A percentile compares a stretch with the other conserved stretches of the same genome.
Conservation (phyloP, 208 protist genomes). For the Trypanosoma brucei region DNA sequence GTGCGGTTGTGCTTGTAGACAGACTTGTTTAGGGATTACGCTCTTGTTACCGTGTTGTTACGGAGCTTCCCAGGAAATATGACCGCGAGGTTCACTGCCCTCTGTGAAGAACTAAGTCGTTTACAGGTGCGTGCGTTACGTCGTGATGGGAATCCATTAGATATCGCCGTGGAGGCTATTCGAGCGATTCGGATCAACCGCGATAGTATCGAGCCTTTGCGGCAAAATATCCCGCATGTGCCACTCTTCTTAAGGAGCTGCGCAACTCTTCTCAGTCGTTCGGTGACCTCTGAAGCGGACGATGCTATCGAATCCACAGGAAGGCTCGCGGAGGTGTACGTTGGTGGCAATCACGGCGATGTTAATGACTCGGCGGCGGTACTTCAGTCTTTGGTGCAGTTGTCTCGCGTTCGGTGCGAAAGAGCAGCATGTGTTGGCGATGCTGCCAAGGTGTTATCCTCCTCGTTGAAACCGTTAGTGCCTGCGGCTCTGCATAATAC, state of each 20-base stretch:
- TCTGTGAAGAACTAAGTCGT: conserved; percentile 68
- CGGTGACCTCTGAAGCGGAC: conserved; percentile 30
- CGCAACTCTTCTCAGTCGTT: conserved; percentile 46
- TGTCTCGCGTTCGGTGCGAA: conserved; percentile 20
- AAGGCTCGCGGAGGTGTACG: conserved; percentile 36
- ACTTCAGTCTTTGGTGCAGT: conserved; percentile 42
- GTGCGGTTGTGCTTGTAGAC: not conserved
- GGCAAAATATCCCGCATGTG: conserved; percentile 25
- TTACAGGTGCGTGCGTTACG: conserved; percentile 73
- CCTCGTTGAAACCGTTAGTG: conserved; percentile 8
- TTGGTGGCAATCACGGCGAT: conserved; percentile 33
- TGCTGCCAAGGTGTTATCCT: not conserved
- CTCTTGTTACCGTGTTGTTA: not conserved
- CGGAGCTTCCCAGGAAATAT: not conserved
- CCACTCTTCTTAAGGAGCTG: conserved; percentile 63
- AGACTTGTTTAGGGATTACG: too few species aligned
- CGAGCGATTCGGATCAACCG: conserved; percentile 38
- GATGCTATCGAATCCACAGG: conserved; percentile 38
- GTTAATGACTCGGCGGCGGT: conserved; percentile 64
- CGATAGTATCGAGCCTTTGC: conserved; percentile 14
- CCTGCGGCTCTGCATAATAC: conserved; percentile 33
- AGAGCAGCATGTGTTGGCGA: conserved; percentile 6
- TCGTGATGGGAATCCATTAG: conserved; percentile 37
- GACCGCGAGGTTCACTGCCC: conserved; percentile 19
- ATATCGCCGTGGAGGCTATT: conserved; percentile 39